Conservation (phyloP, 352 stramenopile species). For the Pythium aphanidermatum region DNA sequence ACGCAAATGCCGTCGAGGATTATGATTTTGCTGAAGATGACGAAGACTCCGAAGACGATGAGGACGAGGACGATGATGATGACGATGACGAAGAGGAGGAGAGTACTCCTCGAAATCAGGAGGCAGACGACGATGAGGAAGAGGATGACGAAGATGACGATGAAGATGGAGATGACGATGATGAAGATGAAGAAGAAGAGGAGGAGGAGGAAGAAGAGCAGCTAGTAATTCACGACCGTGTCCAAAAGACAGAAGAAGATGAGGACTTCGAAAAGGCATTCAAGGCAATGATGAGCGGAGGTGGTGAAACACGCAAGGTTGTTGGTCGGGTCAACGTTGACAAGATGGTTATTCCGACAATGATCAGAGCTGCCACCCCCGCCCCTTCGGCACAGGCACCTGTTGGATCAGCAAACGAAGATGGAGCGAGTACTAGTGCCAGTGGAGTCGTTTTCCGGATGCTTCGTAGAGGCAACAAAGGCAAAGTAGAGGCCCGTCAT, state of each 20-base stretch:
- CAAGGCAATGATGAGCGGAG: conserved; percentile 79
- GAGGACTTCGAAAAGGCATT: conserved; percentile 87
- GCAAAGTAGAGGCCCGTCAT: conserved; percentile 93
- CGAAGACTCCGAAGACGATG: conserved; percentile 33
- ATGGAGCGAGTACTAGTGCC: conserved; percentile 7
- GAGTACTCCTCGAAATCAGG: conserved; percentile 25
- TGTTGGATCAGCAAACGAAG: not conserved
- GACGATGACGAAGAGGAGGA: conserved; percentile 58
- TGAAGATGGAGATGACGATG: conserved; percentile 58
- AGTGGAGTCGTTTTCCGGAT: conserved; percentile 90
- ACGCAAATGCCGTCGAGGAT: too few relatives aligned
- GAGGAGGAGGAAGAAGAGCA: conserved; percentile 83
- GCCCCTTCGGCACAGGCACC: conserved; percentile 3
- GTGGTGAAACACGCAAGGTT: conserved; percentile 54
- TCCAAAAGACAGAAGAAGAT: conserved; percentile 76
- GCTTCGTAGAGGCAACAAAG: conserved; percentile 95
- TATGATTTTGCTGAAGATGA: conserved; percentile 41
- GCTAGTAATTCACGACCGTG: conserved; percentile 82
- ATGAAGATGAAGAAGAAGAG: conserved; percentile 52
- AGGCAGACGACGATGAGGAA: conserved; percentile 71
- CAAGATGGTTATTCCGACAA: conserved; percentile 85
- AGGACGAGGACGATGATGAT: conserved; percentile 45
- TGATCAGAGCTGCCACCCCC: conserved; percentile 48
- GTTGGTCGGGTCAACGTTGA: conserved; percentile 68
- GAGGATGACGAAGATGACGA: conserved; percentile 68